Conservation (phyloP, 148 eudicot genomes). For the Nepenthes gracilis region DNA sequence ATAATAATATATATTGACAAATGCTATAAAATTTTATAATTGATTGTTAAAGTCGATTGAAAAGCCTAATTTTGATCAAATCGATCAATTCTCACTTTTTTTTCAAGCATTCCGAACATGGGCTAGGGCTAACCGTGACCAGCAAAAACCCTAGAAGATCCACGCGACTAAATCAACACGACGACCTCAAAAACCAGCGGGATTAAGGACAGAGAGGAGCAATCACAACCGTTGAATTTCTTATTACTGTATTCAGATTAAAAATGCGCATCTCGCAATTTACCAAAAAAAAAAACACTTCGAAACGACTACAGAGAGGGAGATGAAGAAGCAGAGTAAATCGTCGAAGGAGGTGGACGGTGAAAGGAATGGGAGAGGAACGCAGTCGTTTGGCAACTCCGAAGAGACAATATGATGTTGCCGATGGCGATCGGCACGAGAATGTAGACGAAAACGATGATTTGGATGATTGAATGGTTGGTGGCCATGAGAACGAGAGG, state of each 20-base stretch:
- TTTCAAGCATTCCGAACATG: not conserved
- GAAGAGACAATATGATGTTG: constrained; percentile 6
- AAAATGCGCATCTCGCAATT: constrained; percentile 11
- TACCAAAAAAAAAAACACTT: constrained; percentile 31
- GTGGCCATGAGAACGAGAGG: not conserved
- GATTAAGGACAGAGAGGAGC: constrained; percentile 20
- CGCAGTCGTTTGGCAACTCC: constrained; percentile 28
- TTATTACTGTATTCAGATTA: constrained; percentile 17
- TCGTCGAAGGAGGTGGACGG: constrained; percentile 29
- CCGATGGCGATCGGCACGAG: constrained; percentile 9
- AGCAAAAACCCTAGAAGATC: constrained; percentile 46
- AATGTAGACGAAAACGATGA: constrained; percentile 19
- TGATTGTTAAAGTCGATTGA: no score
- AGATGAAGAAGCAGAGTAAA: constrained; percentile 33
- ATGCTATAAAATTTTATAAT: no score
- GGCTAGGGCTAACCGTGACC: constrained; percentile 57
- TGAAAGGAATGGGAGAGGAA: constrained; percentile 47
- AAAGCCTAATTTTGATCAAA: not conserved
- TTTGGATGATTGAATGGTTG: constrained; percentile 13
- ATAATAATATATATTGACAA: no score
- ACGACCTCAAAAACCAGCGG: constrained; percentile 23
- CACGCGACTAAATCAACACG: constrained; percentile 42
- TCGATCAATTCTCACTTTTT: constrained; percentile 16
- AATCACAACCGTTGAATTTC: constrained; percentile 21
- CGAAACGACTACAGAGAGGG: constrained; percentile 31